A percentile compares a stretch with the other conserved stretches of the same genome.
Evolutionary conservation across 2,329 filamentous ascomycete species (phyloP).

Genomic region (Nigrospora oryzae): DNA sequence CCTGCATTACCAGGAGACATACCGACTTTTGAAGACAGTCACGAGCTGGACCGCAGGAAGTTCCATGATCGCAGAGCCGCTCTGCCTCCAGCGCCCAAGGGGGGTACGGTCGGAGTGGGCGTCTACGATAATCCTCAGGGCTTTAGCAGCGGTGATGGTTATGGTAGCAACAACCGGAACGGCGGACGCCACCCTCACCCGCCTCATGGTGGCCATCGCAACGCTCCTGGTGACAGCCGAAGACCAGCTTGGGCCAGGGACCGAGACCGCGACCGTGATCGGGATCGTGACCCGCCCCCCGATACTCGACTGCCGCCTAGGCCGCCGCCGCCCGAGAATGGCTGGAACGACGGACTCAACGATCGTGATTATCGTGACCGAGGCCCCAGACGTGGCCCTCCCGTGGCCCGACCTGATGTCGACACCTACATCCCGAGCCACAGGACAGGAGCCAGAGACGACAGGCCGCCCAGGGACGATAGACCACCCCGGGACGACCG

Average conservation of each 20-base stretch:
- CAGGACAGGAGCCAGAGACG: slow-evolving; percentile 21
- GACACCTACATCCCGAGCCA: slow-evolving; percentile 45
- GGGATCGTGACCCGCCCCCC: slow-evolving; percentile 12
- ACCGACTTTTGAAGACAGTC: slow-evolving; percentile 88
- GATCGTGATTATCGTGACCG: slow-evolving; percentile 16
- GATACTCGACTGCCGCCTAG: slow-evolving; percentile 36
- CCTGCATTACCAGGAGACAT: slow-evolving; percentile 79
- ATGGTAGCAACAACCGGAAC: slow-evolving; percentile 33
- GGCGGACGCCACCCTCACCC: slow-evolving; percentile 1
- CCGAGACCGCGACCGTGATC: slow-evolving; percentile 19
- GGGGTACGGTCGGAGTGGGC: slow-evolving; percentile 79
- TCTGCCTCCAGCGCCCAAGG: slow-evolving; percentile 83
- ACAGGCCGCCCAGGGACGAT: slow-evolving; percentile 16
- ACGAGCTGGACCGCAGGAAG: slow-evolving; percentile 90
- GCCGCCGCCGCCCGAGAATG: slow-evolving; percentile 36
- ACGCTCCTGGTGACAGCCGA: slow-evolving; percentile 29
- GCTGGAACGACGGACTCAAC: slow-evolving; percentile 23
- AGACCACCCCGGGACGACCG: slow-evolving; percentile 19
- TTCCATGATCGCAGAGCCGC: slow-evolving; percentile 79
- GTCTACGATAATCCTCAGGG: slow-evolving; percentile 37
- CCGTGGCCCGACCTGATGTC: slow-evolving; percentile 23
- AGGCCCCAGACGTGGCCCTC: background rate
- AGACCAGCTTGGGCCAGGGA: slow-evolving; percentile 48
- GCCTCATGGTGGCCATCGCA: slow-evolving; percentile 17
- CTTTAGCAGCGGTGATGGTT: slow-evolving; percentile 43